These are phyloP conservation scores for Castanea sativa DNA, from an alignment of 306 rosid genomes.

Conservation along the genomic window DNA sequence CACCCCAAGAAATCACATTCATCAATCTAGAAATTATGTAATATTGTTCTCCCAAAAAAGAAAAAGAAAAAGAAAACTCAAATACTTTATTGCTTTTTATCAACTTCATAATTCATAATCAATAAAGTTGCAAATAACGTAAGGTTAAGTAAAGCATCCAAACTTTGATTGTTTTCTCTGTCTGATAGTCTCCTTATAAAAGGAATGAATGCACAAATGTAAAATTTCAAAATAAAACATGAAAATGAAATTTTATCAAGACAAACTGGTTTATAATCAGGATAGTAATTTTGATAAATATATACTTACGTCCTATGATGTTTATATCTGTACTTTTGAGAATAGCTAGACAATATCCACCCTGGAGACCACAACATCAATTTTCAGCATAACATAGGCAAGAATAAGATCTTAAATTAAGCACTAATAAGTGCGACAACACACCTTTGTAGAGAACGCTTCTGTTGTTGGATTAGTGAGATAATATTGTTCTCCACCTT, in stretches of 20 bases:
- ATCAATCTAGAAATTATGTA: neutral
- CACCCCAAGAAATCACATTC: neutral
- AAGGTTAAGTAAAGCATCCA: neutral
- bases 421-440: neutral
- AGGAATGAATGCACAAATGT: neutral
- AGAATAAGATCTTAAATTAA: neutral
- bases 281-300: neutral
- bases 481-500: slow-evolving; percentile 59
- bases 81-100: neutral
- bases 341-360: slow-evolving; percentile 48
- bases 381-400: neutral
- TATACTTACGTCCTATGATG: slow-evolving; percentile 88
- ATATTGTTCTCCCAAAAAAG: neutral
- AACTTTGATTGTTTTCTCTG: neutral
- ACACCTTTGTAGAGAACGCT: slow-evolving; percentile 12
- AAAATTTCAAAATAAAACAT: neutral
- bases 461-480: slow-evolving; percentile 34
- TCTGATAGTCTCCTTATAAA: neutral
- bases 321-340: slow-evolving; percentile 55
- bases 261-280: neutral
- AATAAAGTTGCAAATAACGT: neutral
- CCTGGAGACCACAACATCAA: slow-evolving; percentile 43
- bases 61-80: neutral
- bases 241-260: neutral
- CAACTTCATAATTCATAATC: neutral